Conservation (phyloP, 2,329 filamentous ascomycete genomes). For the Hypoxylon sp. region DNA sequence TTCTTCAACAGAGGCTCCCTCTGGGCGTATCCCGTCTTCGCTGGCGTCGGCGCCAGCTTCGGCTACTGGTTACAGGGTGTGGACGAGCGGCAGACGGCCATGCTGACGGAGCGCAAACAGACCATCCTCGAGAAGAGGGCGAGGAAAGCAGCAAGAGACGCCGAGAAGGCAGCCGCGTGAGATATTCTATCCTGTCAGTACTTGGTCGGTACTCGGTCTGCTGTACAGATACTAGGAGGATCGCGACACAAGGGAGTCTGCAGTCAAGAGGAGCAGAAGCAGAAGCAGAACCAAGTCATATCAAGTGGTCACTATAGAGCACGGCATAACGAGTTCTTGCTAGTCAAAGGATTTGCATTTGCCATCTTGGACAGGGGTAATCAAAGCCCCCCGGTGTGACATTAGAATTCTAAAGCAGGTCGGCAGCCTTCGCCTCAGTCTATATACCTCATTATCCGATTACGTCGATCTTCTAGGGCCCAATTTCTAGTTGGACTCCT, state of each 20-base stretch:
- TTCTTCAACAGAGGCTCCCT: conserved; percentile 85
- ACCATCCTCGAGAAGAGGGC: conserved; percentile 87
- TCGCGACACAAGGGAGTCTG: conserved; percentile 10
- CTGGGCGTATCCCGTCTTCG: conserved; percentile 93
- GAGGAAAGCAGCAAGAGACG: conserved; percentile 74
- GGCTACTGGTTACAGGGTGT: conserved; percentile 97
- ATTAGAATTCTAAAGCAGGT: background rate
- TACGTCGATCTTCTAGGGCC: conserved; percentile 22
- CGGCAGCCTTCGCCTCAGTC: background rate
- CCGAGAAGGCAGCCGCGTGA: conserved; percentile 43
- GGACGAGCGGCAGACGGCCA: conserved; percentile 79
- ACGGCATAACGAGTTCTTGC: background rate
- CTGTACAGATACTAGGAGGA: conserved; percentile 35
- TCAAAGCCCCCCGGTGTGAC: conserved; percentile 2
- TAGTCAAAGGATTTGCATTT: conserved; percentile 18
- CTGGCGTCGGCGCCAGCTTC: conserved; percentile 84
- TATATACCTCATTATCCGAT: conserved; percentile 19
- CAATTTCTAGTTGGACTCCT: conserved; percentile 58
- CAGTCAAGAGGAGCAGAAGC: conserved; percentile 12
- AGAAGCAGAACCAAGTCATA: conserved; percentile 8
- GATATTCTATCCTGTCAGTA: conserved; percentile 5
- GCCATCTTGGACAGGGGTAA: background rate
- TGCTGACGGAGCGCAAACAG: conserved; percentile 81
- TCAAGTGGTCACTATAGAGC: conserved; percentile 2
- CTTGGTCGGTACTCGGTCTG: conserved; percentile 8